A percentile compares a stretch with the other conserved stretches of the same genome.
Conservation (phyloP, 2,329 filamentous ascomycete species). For the Ascochyta koolunga region DNA sequence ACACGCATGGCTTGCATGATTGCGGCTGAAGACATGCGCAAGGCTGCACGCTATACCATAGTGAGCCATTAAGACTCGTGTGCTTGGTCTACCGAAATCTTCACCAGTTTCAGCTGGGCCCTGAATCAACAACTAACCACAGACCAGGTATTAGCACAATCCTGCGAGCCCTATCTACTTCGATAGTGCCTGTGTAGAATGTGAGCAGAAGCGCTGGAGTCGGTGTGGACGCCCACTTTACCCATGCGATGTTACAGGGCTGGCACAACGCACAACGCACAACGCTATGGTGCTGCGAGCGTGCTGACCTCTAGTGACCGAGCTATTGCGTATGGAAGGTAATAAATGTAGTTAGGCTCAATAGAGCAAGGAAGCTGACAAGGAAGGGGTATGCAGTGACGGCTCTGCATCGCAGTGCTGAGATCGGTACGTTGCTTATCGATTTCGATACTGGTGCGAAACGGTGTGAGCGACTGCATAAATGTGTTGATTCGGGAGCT, state of each 20-base stretch:
- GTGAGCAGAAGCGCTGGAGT: not conserved
- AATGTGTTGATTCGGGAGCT: not conserved
- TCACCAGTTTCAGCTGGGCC: constrained; percentile 7
- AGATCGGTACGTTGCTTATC: not conserved
- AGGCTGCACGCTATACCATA: constrained; percentile 1
- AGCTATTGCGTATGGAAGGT: not conserved
- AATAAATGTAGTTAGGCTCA: not conserved
- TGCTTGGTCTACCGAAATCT: constrained; percentile 1
- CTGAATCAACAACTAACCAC: constrained; percentile 4
- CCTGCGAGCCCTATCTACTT: constrained; percentile 1
- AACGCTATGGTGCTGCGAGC: constrained; percentile 4
- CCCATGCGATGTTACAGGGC: not conserved
- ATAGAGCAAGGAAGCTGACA: not conserved
- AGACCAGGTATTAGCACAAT: not conserved
- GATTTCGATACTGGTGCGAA: not conserved
- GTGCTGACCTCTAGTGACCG: not conserved
- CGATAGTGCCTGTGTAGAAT: not conserved
- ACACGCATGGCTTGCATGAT: constrained; percentile 9
- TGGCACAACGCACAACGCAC: constrained; percentile 5
- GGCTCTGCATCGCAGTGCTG: constrained; percentile 4
- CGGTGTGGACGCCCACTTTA: not conserved
- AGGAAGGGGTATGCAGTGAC: not conserved
- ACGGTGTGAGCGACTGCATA: not conserved
- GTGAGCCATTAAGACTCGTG: not conserved
- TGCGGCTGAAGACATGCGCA: constrained; percentile 7